phyloP scores from a whole-genome alignment of 2,329 filamentous ascomycete genomes.

The Diplocarpon mali region DNA sequence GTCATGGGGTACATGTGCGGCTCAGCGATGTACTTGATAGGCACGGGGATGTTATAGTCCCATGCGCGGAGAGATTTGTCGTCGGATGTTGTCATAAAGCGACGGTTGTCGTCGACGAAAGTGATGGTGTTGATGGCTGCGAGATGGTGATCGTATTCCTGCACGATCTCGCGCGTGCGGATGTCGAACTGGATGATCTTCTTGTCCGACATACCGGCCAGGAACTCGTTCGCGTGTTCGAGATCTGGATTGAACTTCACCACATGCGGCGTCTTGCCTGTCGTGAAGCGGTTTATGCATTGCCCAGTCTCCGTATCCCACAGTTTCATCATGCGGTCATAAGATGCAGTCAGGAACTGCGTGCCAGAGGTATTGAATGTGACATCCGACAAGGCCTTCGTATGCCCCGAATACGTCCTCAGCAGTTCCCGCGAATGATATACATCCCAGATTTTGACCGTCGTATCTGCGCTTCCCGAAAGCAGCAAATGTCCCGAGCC shows the following conservation, averaged over 20 bases:
- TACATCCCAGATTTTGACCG: slow-evolving; percentile 88
- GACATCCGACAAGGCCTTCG: slow-evolving; percentile 80
- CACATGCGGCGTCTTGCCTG: slow-evolving; percentile 90
- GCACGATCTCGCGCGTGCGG: slow-evolving; percentile 66
- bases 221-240: slow-evolving; percentile 74
- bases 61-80: slow-evolving; percentile 93
- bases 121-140: slow-evolving; percentile 97
- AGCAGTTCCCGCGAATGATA: slow-evolving; percentile 84
- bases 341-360: slow-evolving; percentile 82
- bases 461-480: slow-evolving; percentile 80
- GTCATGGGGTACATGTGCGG: slow-evolving; percentile 97
- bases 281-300: slow-evolving; percentile 80
- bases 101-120: slow-evolving; percentile 86
- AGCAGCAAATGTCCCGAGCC: slow-evolving; percentile 77
- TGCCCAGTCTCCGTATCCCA: slow-evolving; percentile 96
- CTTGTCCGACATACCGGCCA: slow-evolving; percentile 96
- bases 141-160: slow-evolving; percentile 97
- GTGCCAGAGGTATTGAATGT: slow-evolving; percentile 75
- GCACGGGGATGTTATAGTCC: slow-evolving; percentile 97
- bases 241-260: slow-evolving; percentile 81
- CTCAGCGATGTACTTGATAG: slow-evolving; percentile 96
- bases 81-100: slow-evolving; percentile 96
- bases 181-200: slow-evolving; percentile 97
- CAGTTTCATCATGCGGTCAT: slow-evolving; percentile 91
- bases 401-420: slow-evolving; percentile 84